These are phyloP conservation scores for Capsaspora owczarzaki DNA, from an alignment of 78 protist species.

Conservation along the genomic window DNA sequence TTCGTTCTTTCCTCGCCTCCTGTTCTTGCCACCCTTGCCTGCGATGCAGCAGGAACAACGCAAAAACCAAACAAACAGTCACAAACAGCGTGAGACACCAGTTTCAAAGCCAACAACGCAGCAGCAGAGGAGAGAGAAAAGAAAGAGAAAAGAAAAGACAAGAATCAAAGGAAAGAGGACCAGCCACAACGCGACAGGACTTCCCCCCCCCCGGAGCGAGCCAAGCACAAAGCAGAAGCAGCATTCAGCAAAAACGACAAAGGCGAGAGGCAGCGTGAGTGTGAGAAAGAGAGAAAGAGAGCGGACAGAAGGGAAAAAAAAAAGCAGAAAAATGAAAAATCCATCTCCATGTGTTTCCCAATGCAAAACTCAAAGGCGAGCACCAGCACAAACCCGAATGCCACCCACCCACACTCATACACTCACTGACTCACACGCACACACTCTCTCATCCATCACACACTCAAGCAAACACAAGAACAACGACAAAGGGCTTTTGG, in stretches of 20 bases:
- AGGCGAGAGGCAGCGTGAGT: no score
- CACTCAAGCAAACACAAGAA: not conserved
- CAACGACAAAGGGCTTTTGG: not conserved
- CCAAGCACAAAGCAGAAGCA: no score
- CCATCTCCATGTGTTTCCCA: not conserved
- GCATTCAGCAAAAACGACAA: no score
- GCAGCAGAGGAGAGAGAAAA: not conserved
- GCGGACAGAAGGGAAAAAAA: not conserved
- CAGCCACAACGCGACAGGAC: not conserved
- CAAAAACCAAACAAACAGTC: not conserved
- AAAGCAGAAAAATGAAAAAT: not conserved
- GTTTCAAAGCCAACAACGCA: not conserved
- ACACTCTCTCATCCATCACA: not conserved
- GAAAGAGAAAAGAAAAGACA: not conserved
- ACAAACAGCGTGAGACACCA: not conserved
- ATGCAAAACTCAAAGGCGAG: not conserved
- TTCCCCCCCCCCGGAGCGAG: no score
- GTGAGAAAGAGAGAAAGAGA: not conserved
- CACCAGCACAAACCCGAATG: not conserved
- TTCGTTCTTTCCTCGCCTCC: slow-evolving; percentile 89
- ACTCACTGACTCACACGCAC: slow-evolving; percentile 4
- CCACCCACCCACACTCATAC: not conserved
- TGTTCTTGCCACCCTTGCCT: slow-evolving; percentile 94
- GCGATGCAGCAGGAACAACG: not conserved
- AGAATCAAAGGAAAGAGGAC: not conserved